Evolutionary conservation across 441 rosid species (phyloP).

Genomic region (Mallotus japonicus): DNA sequence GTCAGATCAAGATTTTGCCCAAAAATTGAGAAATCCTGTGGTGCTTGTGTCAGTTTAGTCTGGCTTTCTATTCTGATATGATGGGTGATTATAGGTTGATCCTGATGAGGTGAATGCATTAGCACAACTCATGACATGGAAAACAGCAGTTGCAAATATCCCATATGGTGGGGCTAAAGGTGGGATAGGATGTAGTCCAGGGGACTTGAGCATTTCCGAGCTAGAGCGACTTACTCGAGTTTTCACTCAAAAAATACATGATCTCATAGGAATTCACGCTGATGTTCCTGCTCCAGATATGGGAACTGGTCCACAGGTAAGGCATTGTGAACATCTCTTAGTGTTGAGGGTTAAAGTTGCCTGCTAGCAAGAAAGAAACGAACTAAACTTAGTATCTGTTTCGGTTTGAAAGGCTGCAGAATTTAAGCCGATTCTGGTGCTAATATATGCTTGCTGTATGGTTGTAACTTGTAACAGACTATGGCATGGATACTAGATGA

Average conservation of each 20-base stretch:
- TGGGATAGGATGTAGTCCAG: constrained; percentile 89
- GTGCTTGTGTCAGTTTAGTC: background rate
- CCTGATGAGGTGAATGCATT: constrained; percentile 97
- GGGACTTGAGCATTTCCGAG: constrained; percentile 69
- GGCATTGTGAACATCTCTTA: background rate
- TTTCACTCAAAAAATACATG: constrained; percentile 98
- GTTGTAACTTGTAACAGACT: constrained; percentile 41
- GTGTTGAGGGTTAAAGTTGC: background rate
- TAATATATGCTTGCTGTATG: constrained; percentile 5
- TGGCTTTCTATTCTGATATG: background rate
- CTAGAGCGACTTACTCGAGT: constrained; percentile 93
- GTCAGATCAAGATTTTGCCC: background rate
- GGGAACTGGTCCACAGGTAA: constrained; percentile 96
- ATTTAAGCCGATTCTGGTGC: background rate
- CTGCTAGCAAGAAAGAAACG: constrained; percentile 1
- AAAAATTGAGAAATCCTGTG: background rate
- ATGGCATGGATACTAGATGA: constrained; percentile 99
- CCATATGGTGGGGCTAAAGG: constrained; percentile 99
- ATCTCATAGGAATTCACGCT: constrained; percentile 83
- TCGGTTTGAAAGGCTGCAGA: background rate
- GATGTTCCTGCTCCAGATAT: constrained; percentile 99
- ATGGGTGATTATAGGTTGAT: constrained; percentile 59
- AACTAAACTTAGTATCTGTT: background rate
- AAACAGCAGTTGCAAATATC: constrained; percentile 97
- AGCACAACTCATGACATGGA: constrained; percentile 99